phyloP scores from a whole-genome alignment of 2,329 filamentous ascomycete species.

The Xylaria sp. region DNA sequence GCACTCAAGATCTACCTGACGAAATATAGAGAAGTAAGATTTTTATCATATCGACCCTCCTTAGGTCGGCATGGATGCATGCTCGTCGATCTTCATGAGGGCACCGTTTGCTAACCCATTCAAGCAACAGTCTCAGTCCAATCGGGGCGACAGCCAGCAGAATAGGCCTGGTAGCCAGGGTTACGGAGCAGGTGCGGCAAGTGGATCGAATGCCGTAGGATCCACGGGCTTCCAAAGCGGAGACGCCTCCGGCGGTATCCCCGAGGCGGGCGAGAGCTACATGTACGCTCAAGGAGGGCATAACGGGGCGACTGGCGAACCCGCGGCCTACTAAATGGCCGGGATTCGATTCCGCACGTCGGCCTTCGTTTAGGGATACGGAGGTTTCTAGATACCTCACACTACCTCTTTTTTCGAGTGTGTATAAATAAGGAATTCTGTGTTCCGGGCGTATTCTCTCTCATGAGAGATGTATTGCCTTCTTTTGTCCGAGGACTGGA shows the following conservation, averaged over 20 bases:
- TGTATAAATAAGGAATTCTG: conserved; percentile 51
- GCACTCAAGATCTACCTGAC: conserved; percentile 98
- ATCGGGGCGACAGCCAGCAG: conserved; percentile 69
- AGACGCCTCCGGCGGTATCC: conserved; percentile 57
- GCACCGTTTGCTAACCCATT: conserved; percentile 37
- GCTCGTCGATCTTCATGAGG: neutral
- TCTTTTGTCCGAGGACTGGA: conserved; percentile 25
- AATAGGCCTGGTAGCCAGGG: conserved; percentile 65
- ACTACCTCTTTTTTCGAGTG: conserved; percentile 44
- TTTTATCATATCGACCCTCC: conserved; percentile 26
- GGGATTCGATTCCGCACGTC: conserved; percentile 24
- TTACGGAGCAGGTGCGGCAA: conserved; percentile 58
- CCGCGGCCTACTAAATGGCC: conserved; percentile 57
- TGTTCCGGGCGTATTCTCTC: conserved; percentile 25
- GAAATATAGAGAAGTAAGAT: conserved; percentile 94
- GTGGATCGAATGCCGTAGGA: conserved; percentile 54
- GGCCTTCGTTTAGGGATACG: conserved; percentile 27
- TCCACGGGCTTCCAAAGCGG: conserved; percentile 58
- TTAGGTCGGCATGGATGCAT: conserved; percentile 23
- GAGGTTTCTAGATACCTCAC: conserved; percentile 40
- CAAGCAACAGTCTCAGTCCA: conserved; percentile 79
- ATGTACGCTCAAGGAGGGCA: conserved; percentile 67
- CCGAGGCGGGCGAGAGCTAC: conserved; percentile 60
- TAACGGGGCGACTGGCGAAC: conserved; percentile 67
- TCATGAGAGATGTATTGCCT: conserved; percentile 5